Percentiles rank a stretch among this genome's conserved stretches.
Conservation (phyloP, 768 basidiomycete genomes). For the Suillus plorans region DNA sequence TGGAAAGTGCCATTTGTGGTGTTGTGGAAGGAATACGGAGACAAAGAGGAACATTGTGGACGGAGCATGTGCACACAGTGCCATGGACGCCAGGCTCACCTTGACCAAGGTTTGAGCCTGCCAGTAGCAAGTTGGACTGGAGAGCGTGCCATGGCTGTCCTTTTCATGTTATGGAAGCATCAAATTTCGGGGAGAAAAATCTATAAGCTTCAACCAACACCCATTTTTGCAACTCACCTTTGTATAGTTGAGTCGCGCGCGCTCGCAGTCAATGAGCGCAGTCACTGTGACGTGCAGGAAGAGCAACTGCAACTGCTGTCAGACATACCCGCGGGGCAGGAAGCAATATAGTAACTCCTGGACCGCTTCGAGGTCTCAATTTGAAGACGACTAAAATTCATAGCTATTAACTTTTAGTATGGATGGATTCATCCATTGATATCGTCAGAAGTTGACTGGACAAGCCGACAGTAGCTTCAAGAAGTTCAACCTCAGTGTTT, state of each 20-base stretch:
- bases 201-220: neutral
- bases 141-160: neutral
- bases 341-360: no score
- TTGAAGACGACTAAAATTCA: no score
- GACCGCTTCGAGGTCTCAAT: no score
- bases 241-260: neutral
- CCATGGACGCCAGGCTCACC: neutral
- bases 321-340: no score
- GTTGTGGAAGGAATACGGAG: neutral
- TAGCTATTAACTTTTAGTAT: no score
- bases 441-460: no score
- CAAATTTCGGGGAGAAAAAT: no score
- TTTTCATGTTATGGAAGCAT: neutral
- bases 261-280: neutral
- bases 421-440: no score
- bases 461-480: no score
- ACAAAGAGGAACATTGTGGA: neutral
- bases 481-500: no score
- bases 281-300: no score
- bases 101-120: neutral
- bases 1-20: neutral
- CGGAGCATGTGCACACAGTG: neutral
- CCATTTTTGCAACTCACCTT: neutral
- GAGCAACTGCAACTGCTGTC: no score
- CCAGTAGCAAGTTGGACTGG: neutral